These are phyloP conservation scores for Astraeus odoratus DNA, from an alignment of 768 basidiomycete species.

Conservation along the genomic window DNA sequence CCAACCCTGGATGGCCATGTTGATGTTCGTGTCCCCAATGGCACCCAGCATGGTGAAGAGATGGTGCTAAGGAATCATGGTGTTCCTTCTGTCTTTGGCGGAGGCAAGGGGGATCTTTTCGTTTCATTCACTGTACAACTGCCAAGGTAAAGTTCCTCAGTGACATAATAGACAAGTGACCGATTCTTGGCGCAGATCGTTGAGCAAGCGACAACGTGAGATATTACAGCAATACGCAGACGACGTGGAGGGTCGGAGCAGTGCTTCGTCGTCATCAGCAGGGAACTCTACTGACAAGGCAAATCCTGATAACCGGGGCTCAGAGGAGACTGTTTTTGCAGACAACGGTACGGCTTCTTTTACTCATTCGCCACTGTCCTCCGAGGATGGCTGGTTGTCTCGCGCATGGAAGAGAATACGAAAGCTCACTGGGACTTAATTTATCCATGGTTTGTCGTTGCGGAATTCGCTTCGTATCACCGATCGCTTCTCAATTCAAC, in stretches of 20 bases:
- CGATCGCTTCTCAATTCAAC: slow-evolving; percentile 27
- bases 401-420: slow-evolving; percentile 61
- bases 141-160: slow-evolving; percentile 62
- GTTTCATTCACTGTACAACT: slow-evolving; percentile 84
- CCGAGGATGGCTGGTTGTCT: slow-evolving; percentile 60
- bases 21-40: slow-evolving; percentile 84
- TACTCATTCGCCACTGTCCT: slow-evolving; percentile 47
- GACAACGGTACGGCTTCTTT: slow-evolving; percentile 77
- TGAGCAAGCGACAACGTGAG: slow-evolving; percentile 78
- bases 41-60: slow-evolving; percentile 96
- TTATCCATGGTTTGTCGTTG: slow-evolving; percentile 42
- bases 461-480: slow-evolving; percentile 19
- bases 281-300: slow-evolving; percentile 10
- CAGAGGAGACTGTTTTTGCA: slow-evolving; percentile 20
- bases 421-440: slow-evolving; percentile 65
- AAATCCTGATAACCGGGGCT: slow-evolving; percentile 14
- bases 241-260: slow-evolving; percentile 72
- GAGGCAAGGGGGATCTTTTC: slow-evolving; percentile 76
- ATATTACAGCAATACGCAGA: slow-evolving; percentile 87
- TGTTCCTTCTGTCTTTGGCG: slow-evolving; percentile 52
- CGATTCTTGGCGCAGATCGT: slow-evolving; percentile 44
- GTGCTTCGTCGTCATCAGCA: slow-evolving; percentile 9
- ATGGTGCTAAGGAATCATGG: slow-evolving; percentile 91
- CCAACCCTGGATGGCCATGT: slow-evolving; percentile 95
- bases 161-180: slow-evolving; percentile 6